These are phyloP conservation scores for Ogataea minuta DNA, from an alignment of 805 yeast species.

Conservation along the genomic window DNA sequence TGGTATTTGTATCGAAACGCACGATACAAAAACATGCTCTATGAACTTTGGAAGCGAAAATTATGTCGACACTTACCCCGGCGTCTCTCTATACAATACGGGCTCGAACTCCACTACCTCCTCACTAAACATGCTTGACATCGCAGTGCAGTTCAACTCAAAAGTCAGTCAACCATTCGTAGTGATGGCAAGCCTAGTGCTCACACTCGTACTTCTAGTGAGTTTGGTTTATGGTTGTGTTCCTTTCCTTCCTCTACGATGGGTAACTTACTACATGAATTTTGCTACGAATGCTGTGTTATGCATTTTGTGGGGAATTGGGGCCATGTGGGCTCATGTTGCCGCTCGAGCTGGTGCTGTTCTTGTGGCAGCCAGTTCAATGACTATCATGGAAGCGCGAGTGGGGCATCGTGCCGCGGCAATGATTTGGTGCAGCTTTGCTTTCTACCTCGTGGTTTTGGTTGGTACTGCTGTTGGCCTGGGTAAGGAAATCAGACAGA, in stretches of 20 bases:
- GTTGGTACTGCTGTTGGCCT: constrained; percentile 37
- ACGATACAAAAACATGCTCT: constrained; percentile 37
- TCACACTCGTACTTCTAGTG: constrained; percentile 42
- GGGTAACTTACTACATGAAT: constrained; percentile 26
- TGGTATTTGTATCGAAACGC: constrained; percentile 50
- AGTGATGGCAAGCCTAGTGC: constrained; percentile 46
- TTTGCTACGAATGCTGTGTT: constrained; percentile 36
- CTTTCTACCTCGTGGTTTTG: constrained; percentile 43
- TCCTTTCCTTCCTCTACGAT: constrained; percentile 49
- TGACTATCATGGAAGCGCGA: constrained; percentile 44
- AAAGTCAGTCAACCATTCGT: constrained; percentile 54
- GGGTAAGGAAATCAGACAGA: constrained; percentile 32
- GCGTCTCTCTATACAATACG: constrained; percentile 36
- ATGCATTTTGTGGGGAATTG: constrained; percentile 58
- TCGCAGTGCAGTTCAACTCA: constrained; percentile 46
- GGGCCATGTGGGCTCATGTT: constrained; percentile 62
- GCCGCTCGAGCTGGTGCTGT: constrained; percentile 45
- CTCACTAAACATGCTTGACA: constrained; percentile 42
- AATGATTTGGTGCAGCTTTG: constrained; percentile 61
- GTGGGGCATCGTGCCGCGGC: constrained; percentile 53
- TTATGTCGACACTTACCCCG: constrained; percentile 23
- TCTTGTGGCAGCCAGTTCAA: constrained; percentile 49
- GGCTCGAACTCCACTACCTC: constrained; percentile 33
- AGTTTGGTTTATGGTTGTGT: constrained; percentile 42
- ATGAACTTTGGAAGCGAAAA: constrained; percentile 18